Percentiles rank a stretch among this genome's conserved stretches.
These are phyloP conservation scores for Ophiostoma angusticollis DNA, from an alignment of 2,329 filamentous ascomycete species.

Conservation along the genomic window DNA sequence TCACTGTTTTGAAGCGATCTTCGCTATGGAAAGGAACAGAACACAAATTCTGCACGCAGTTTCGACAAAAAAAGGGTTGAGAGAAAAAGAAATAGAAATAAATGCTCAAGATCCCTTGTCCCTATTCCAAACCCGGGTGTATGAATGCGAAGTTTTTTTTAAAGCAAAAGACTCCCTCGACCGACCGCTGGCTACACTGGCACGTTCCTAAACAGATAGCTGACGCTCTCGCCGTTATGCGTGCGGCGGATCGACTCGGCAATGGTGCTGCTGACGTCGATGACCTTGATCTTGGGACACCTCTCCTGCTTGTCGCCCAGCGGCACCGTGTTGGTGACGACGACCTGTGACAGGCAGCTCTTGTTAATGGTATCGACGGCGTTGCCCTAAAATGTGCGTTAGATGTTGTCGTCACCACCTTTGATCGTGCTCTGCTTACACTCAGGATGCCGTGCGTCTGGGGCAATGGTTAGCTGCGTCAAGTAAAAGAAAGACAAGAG, in stretches of 20 bases:
- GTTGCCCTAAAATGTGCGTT: slow-evolving; percentile 77
- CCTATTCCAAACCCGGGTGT: too few relatives aligned
- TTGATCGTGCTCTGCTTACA: slow-evolving; percentile 1
- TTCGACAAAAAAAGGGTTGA: too few relatives aligned
- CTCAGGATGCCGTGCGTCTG: slow-evolving; percentile 15
- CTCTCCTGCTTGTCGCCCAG: slow-evolving; percentile 60
- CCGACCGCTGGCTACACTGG: slow-evolving; percentile 28
- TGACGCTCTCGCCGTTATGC: slow-evolving; percentile 53
- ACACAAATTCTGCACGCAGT: too few relatives aligned
- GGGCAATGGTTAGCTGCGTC: background rate
- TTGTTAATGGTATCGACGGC: slow-evolving; percentile 78
- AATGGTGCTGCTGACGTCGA: slow-evolving; percentile 78
- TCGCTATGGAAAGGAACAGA: too few relatives aligned
- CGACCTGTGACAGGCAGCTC: slow-evolving; percentile 62
- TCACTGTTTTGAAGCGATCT: too few relatives aligned
- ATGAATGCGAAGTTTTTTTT: too few relatives aligned
- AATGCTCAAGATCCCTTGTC: too few relatives aligned
- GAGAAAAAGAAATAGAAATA: slow-evolving; percentile 2
- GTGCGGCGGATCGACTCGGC: slow-evolving; percentile 58
- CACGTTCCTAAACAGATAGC: slow-evolving; percentile 56
- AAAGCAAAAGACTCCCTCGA: background rate
- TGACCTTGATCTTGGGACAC: slow-evolving; percentile 73
- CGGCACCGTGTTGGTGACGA: slow-evolving; percentile 84
- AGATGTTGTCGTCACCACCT: slow-evolving; percentile 42
- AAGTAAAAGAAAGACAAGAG: background rate